Evolutionary conservation across 1,284 basidiomycete species (phyloP), one percentile per base, ranked within the genome.

Genomic region (Sphaerobolus stellatus): DNA sequence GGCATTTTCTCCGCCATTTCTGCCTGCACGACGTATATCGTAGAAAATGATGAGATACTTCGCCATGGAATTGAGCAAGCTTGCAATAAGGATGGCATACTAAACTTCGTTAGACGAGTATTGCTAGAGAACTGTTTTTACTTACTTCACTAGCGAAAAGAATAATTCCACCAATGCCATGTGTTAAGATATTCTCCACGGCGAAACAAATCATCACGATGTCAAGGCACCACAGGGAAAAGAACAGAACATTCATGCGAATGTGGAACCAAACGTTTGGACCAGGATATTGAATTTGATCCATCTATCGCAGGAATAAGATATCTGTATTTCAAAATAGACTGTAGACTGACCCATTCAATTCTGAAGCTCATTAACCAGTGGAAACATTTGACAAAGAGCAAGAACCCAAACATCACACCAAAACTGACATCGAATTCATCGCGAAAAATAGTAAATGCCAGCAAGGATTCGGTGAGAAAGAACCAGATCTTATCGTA

Each of bases 401-500:
- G 82, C 20, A 99, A 75, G 61, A 93, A 84, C 18, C 91, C 88
- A 67, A 98, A 98, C 82, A 98, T 91, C 61, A 95, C 75, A 33
- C 88, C 88, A 68, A 98, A 98, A 1, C 87, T 84, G n/a, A 89
- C 83, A 70, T 97, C 91, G 69, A 94, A 93, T 70, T 94, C 91
- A 69, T 94, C 90, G 55, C 94, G 82, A 74, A 99, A 99, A 63
- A 98, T 98, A 28, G 96, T 96, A 67, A 98, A 90, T 2, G 96
- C 96, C 46, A 99, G 76, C 36, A 99, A 78, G 5, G 92, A 95
- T 69, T 99, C 96, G 1, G 95, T 98, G 52, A 98, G 83, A 71
- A 97, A 97, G 75, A 96, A 95, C 96, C 97, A 98, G 41, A 93
- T 81, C 58, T 92, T 81, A 68, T 99, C 96, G 70, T 97, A 97